Percentiles rank a stretch among this genome's conserved stretches.
Evolutionary conservation across 2,329 filamentous ascomycete genomes (phyloP).

Genomic region (Thielaviopsis populi): DNA sequence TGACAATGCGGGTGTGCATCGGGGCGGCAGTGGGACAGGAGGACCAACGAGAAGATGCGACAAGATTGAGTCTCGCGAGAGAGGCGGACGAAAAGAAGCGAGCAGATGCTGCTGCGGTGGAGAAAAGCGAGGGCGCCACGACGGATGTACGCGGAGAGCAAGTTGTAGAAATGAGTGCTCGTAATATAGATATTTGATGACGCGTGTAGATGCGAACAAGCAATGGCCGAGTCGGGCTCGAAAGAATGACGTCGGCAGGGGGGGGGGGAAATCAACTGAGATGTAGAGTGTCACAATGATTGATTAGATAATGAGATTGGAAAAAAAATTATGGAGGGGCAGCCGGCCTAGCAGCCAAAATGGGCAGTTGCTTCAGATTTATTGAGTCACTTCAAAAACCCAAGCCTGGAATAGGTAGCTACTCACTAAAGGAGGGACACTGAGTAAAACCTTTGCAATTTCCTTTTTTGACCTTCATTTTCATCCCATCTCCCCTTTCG

Average conservation of each 20-base stretch:
- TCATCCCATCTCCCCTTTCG: not conserved
- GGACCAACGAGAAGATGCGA: not conserved
- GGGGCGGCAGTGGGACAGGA: not conserved
- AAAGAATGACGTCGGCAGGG: slow-evolving; percentile 4
- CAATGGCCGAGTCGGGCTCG: not conserved
- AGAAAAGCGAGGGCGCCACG: slow-evolving; percentile 5
- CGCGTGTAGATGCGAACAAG: not conserved
- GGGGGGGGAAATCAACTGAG: not conserved
- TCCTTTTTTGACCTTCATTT: not conserved
- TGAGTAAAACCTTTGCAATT: not conserved
- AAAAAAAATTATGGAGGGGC: slow-evolving; percentile 14
- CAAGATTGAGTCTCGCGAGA: not conserved
- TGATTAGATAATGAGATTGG: not conserved
- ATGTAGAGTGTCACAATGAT: not conserved
- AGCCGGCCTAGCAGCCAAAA: not conserved
- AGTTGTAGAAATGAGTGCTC: not conserved
- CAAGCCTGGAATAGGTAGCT: not conserved
- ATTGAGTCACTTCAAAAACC: not conserved
- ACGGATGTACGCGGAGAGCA: not conserved
- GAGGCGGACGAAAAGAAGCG: not conserved
- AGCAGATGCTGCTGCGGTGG: not conserved
- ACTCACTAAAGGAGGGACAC: too few species aligned
- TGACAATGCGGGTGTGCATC: slow-evolving; percentile 30
- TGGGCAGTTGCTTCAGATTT: not conserved
- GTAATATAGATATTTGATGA: not conserved